These are phyloP conservation scores for Phialocephala subalpina DNA, from an alignment of 2,329 filamentous ascomycete genomes.

Conservation along the genomic window DNA sequence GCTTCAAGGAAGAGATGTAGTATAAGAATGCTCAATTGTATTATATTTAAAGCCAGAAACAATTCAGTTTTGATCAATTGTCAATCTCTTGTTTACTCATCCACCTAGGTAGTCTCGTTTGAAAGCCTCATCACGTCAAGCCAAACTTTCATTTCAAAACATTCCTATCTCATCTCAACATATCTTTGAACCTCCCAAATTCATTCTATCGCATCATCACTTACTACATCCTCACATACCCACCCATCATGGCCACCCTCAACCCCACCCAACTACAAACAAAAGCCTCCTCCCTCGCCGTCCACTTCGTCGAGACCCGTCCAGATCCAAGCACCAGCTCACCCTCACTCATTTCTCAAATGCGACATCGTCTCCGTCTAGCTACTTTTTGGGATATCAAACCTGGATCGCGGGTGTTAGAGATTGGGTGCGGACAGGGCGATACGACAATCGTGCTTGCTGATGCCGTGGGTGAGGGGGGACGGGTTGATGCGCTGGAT, in stretches of 20 bases:
- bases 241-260: neutral
- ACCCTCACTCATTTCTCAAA: constrained; percentile 35
- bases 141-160: neutral
- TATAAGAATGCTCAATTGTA: neutral
- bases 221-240: neutral
- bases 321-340: constrained; percentile 10
- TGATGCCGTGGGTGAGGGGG: constrained; percentile 51
- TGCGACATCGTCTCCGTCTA: constrained; percentile 48
- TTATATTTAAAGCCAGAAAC: neutral
- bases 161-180: constrained; percentile 12
- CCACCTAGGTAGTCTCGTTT: neutral
- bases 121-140: neutral
- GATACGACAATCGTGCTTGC: constrained; percentile 63
- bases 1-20: neutral
- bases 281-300: constrained; percentile 20
- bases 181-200: too few species aligned
- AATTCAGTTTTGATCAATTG: neutral
- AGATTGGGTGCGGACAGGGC: constrained; percentile 68
- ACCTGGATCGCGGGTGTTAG: constrained; percentile 55
- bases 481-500: constrained; percentile 60
- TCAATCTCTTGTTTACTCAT: neutral
- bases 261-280: neutral
- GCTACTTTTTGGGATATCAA: constrained; percentile 47
- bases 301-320: constrained; percentile 27
- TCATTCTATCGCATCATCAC: too few species aligned